Base-by-base conservation (phyloP, 2,329 filamentous ascomycete species). In the Sarocladiaceae sp. region DNA sequence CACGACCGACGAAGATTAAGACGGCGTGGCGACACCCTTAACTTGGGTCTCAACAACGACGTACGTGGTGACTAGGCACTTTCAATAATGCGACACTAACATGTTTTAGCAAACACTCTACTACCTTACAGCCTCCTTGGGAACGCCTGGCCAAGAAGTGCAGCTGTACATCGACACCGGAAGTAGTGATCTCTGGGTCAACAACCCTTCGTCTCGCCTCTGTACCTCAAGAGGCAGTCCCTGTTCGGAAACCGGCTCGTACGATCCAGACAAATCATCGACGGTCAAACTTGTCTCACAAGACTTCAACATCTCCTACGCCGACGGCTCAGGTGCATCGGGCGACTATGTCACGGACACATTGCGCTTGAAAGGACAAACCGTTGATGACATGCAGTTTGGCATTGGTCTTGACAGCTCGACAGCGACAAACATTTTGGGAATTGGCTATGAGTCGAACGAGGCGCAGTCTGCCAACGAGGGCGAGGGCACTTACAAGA, bases 281-380 rank as follows among this genome's bases (percentile, higher is more conserved):
- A 88, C 90, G 2, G 93, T 92, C 67, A 62, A 77, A 29, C 90
- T 85, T 63, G 68, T 96, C 52, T 84, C 83, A 56, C 84, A 80
- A 62, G 76, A 83, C 55, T 96, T 97, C 73, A 92, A 93, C 70
- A 96, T 96, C 57, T 84, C 84, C 1, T 96, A 96, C 59, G 86
- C 88, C 36, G 91, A 96, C 68, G 88, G 88, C 42, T 88, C 88
- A 0, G 83, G 84, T 4, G 88, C 90, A 1, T 66, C 72, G 1
- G 91, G 92, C 29, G 88, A 94, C 67, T 96, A 96, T 65, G 88
- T 83, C 2, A 84, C 80, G 4, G 92, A 97, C 63, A 86, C 77
- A 0, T 71, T 96, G 53, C 71, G 69, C 4, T 73, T 91, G 51
- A 83, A 79, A 12, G 72, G 71, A 20, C 66, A 75, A 26, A 76